phyloP scores from a whole-genome alignment of 2,329 filamentous ascomycete genomes.

The Penicillium sp. region DNA sequence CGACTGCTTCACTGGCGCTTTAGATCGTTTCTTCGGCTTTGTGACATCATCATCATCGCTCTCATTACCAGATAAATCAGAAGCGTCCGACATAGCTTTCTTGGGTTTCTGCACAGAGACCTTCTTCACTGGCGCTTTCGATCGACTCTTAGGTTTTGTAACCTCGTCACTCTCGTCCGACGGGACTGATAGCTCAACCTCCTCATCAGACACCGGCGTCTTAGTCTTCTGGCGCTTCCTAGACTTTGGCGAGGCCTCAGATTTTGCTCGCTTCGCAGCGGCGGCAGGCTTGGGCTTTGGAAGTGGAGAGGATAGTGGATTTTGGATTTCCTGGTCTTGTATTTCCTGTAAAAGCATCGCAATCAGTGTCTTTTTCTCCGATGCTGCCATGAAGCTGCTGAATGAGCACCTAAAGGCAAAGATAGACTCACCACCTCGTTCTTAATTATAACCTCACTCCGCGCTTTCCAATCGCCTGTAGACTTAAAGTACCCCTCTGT shows the following conservation, averaged over 20 bases:
- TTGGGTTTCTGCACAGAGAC: background rate
- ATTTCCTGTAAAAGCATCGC: slow-evolving; percentile 25
- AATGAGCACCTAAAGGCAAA: background rate
- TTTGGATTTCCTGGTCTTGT: slow-evolving; percentile 29
- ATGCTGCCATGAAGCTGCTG: background rate
- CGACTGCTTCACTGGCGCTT: background rate
- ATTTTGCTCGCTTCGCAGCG: slow-evolving; percentile 30
- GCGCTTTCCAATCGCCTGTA: slow-evolving; percentile 53
- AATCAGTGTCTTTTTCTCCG: slow-evolving; percentile 7
- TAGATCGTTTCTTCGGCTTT: slow-evolving; percentile 19
- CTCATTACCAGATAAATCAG: slow-evolving; percentile 16
- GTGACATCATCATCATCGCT: slow-evolving; percentile 25
- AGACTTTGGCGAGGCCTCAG: slow-evolving; percentile 19
- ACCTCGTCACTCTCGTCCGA: slow-evolving; percentile 23
- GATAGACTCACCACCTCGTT: slow-evolving; percentile 49
- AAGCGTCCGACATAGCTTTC: background rate
- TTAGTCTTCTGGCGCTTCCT: slow-evolving; percentile 38
- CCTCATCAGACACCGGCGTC: slow-evolving; percentile 26
- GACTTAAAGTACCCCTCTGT: slow-evolving; percentile 56
- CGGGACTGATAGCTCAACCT: slow-evolving; percentile 12
- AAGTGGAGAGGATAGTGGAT: slow-evolving; percentile 14
- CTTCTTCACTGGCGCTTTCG: slow-evolving; percentile 14
- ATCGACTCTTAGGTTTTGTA: slow-evolving; percentile 20
- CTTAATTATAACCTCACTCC: slow-evolving; percentile 54
- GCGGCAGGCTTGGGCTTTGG: slow-evolving; percentile 19